Conservation (phyloP, 176 grass and related monocot genomes). For the Cenchrus americanus region DNA sequence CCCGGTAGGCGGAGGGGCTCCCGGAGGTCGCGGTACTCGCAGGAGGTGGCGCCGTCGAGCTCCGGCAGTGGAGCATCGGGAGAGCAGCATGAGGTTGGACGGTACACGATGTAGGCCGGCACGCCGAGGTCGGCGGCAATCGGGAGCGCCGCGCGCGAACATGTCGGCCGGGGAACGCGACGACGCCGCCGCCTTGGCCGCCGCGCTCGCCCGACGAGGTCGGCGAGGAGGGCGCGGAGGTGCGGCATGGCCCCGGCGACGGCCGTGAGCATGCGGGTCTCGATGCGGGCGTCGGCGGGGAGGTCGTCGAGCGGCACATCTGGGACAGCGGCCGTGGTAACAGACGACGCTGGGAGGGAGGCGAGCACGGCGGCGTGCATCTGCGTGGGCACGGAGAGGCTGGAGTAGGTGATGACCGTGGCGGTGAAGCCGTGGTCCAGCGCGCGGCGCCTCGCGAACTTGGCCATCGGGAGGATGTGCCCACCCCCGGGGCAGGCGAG, state of each 20-base stretch:
- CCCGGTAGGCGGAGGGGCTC: constrained; percentile 54
- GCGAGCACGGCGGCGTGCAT: background rate
- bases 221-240: constrained; percentile 34
- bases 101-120: constrained; percentile 54
- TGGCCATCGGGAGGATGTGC: constrained; percentile 50
- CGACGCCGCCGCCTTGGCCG: constrained; percentile 8
- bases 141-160: constrained; percentile 39
- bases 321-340: constrained; percentile 50
- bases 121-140: constrained; percentile 49
- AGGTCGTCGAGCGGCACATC: constrained; percentile 61
- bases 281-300: constrained; percentile 32
- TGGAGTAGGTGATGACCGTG: constrained; percentile 59
- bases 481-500: constrained; percentile 55
- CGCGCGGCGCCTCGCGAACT: constrained; percentile 45
- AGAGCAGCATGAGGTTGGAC: constrained; percentile 38
- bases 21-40: constrained; percentile 56
- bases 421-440: constrained; percentile 31
- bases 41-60: constrained; percentile 43
- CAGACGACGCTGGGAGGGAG: constrained; percentile 21
- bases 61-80: constrained; percentile 34
- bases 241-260: constrained; percentile 10
- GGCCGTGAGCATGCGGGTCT: constrained; percentile 30
- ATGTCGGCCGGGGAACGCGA: constrained; percentile 51
- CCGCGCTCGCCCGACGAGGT: background rate
- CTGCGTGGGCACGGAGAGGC: constrained; percentile 34